Percentiles rank a stretch among this genome's conserved stretches.
phyloP scores from a whole-genome alignment of 208 protist genomes.

The Crithidia sp. region DNA sequence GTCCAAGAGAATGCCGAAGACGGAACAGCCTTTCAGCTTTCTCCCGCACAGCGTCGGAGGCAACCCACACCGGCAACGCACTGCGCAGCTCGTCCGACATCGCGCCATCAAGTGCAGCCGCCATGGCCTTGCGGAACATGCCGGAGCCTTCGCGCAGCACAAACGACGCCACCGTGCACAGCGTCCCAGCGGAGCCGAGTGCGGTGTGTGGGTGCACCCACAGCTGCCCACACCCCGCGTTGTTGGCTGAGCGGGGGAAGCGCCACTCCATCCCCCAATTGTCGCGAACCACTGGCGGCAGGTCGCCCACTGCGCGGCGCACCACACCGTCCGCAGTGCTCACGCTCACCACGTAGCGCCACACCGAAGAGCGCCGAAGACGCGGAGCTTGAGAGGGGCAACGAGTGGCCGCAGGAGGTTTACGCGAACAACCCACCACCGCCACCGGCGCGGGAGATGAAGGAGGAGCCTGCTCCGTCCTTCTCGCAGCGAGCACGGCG shows the following conservation, averaged over 20 bases:
- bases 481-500: not conserved
- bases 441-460: not conserved
- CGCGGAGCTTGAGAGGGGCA: not conserved
- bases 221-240: not conserved
- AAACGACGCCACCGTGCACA: conserved; percentile 14
- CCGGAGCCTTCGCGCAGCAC: conserved; percentile 9
- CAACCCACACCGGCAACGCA: conserved; percentile 5
- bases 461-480: not conserved
- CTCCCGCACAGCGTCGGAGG: not conserved
- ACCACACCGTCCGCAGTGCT: conserved; percentile 1
- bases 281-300: conserved; percentile 5
- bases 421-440: not conserved
- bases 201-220: conserved; percentile 4
- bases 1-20: not conserved
- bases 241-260: not conserved
- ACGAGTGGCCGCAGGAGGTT: not conserved
- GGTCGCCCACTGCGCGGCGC: conserved; percentile 6
- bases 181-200: conserved; percentile 6
- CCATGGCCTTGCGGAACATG: not conserved
- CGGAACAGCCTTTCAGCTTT: not conserved
- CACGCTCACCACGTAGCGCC: conserved; percentile 13
- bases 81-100: conserved; percentile 17
- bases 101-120: not conserved
- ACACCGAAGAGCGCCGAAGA: not conserved
- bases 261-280: conserved; percentile 9